phyloP scores from a whole-genome alignment of 1,284 basidiomycete species.

The Malassezia globosa region DNA sequence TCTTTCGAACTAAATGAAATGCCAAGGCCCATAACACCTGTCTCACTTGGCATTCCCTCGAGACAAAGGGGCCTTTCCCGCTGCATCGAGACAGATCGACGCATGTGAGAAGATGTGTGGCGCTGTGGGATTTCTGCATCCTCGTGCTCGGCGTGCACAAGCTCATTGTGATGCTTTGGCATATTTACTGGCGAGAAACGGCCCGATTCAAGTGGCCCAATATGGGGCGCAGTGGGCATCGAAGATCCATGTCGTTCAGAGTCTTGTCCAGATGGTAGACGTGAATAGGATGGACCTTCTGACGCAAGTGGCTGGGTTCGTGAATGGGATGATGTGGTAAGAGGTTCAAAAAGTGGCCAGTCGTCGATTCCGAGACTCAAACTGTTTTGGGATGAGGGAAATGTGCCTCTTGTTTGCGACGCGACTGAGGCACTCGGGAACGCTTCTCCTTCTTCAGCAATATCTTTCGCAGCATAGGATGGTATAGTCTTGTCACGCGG shows the following conservation, averaged over 20 bases:
- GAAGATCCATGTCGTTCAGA: not conserved
- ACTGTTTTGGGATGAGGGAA: too few species aligned
- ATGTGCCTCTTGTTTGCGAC: too few species aligned
- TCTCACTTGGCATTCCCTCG: not conserved
- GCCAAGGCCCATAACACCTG: not conserved
- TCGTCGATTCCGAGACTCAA: too few species aligned
- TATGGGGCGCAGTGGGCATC: not conserved
- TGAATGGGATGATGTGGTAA: not conserved
- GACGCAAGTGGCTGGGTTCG: not conserved
- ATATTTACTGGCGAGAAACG: not conserved
- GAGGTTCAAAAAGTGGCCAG: too few species aligned
- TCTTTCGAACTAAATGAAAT: too few species aligned
- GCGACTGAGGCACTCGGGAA: too few species aligned
- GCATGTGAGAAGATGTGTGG: not conserved
- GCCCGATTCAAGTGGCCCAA: not conserved
- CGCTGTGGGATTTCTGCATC: not conserved
- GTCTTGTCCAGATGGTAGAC: not conserved
- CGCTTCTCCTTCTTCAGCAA: too few species aligned
- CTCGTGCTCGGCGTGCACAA: not conserved
- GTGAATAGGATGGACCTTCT: not conserved
- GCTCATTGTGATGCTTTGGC: not conserved
- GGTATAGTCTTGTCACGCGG: not conserved
- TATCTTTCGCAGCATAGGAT: too few species aligned
- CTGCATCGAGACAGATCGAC: not conserved
- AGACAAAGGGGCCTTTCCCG: not conserved